A percentile compares a stretch with the other conserved stretches of the same genome.
Evolutionary conservation across 23 red algal genomes (phyloP).

Genomic region (Gracilaria domingensis): DNA sequence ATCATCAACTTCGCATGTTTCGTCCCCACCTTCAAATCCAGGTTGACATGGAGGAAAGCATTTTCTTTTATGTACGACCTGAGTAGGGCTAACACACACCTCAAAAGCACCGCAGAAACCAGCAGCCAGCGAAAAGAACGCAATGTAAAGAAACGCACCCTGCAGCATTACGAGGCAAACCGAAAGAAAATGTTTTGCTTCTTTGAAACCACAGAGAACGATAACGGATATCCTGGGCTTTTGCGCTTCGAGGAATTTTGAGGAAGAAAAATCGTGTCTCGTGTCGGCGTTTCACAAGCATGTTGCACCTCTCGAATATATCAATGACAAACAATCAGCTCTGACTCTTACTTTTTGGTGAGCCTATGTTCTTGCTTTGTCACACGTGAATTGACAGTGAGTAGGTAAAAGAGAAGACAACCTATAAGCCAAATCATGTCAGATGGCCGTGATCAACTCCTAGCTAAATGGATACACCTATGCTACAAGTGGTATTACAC

Average conservation of each 20-base stretch:
- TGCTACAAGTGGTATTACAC: too few relatives aligned
- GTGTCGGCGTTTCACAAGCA: too few relatives aligned
- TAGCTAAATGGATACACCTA: too few relatives aligned
- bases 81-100: neutral
- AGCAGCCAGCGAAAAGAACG: neutral
- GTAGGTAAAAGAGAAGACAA: too few relatives aligned
- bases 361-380: too few relatives aligned
- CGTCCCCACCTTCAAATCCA: slow-evolving; percentile 14
- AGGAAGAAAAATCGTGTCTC: too few relatives aligned
- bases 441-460: too few relatives aligned
- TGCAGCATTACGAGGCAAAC: neutral
- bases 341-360: too few relatives aligned
- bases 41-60: slow-evolving; percentile 7
- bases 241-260: neutral
- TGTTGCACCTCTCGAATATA: too few relatives aligned
- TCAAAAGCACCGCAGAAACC: neutral
- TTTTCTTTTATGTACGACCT: slow-evolving; percentile 1
- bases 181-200: neutral
- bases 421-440: too few relatives aligned
- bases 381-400: too few relatives aligned
- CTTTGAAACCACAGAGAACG: neutral
- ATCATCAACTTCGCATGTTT: neutral
- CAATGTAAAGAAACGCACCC: neutral
- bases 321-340: too few relatives aligned
- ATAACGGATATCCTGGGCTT: neutral